Conservation (phyloP, 768 basidiomycete genomes). For the Pleurotus citrinopileatus region DNA sequence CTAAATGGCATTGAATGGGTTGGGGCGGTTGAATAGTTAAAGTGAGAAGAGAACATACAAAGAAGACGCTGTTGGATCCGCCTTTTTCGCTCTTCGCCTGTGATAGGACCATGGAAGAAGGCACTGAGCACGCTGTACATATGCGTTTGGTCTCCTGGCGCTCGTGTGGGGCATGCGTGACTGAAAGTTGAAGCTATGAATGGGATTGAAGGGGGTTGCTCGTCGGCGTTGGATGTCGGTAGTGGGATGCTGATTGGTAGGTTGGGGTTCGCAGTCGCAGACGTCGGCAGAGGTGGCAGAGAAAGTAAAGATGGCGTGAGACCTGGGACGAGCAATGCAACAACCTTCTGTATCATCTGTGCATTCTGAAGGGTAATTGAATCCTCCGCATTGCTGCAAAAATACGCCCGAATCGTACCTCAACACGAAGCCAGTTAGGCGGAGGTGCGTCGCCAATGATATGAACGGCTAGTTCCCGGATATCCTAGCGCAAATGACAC, state of each 20-base stretch:
- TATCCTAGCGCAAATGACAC: slow-evolving; percentile 52
- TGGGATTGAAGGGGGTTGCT: slow-evolving; percentile 40
- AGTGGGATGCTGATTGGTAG: slow-evolving; percentile 41
- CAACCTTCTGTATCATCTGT: slow-evolving; percentile 71
- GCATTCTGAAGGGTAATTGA: slow-evolving; percentile 51
- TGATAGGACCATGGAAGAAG: slow-evolving; percentile 82
- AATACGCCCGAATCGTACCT: slow-evolving; percentile 43
- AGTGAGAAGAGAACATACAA: slow-evolving; percentile 27
- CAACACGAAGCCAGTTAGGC: slow-evolving; percentile 82
- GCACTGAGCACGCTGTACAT: slow-evolving; percentile 85
- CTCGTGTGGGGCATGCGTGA: slow-evolving; percentile 90
- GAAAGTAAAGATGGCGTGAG: slow-evolving; percentile 72
- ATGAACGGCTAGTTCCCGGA: slow-evolving; percentile 84
- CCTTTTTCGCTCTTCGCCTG: slow-evolving; percentile 74
- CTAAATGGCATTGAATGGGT: slow-evolving; percentile 27
- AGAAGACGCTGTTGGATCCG: slow-evolving; percentile 40
- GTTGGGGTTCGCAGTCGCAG: slow-evolving; percentile 53
- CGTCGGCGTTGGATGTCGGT: slow-evolving; percentile 22
- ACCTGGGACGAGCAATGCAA: slow-evolving; percentile 83
- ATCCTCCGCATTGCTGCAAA: not conserved
- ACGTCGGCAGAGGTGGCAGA: slow-evolving; percentile 68
- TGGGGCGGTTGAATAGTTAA: not conserved
- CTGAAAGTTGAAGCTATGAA: slow-evolving; percentile 82
- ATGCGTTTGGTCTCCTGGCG: slow-evolving; percentile 82
- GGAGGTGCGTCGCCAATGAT: slow-evolving; percentile 80